Conservation (phyloP, 1,139 yeast genomes). For the Hansenula lynferdii region DNA sequence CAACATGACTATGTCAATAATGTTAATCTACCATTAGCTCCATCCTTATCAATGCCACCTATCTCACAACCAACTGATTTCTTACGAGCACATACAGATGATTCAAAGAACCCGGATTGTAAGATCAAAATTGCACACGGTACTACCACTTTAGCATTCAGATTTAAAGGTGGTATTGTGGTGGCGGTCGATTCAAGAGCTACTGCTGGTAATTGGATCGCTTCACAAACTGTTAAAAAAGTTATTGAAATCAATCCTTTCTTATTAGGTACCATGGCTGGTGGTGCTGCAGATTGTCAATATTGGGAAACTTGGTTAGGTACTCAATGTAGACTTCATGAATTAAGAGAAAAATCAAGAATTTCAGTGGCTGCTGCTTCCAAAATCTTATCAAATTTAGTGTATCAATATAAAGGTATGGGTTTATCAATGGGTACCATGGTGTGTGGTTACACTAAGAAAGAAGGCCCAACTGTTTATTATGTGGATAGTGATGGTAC, state of each 20-base stretch:
- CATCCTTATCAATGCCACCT: conserved; percentile 73
- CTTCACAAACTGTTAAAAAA: conserved; percentile 96
- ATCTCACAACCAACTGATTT: conserved; percentile 91
- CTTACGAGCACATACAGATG: conserved; percentile 96
- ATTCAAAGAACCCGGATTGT: conserved; percentile 86
- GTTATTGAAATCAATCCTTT: conserved; percentile 96
- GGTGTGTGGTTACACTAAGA: conserved; percentile 95
- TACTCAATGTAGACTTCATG: conserved; percentile 92
- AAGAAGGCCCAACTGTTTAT: conserved; percentile 92
- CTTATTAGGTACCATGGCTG: conserved; percentile 97
- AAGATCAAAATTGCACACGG: conserved; percentile 97
- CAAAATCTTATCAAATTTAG: conserved; percentile 85
- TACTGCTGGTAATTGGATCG: conserved; percentile 98
- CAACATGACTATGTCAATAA: conserved; percentile 30
- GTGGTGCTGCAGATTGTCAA: conserved; percentile 99
- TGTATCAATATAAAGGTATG: conserved; percentile 93
- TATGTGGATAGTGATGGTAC: conserved; percentile 98
- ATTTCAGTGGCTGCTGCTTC: conserved; percentile 97
- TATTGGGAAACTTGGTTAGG: conserved; percentile 99
- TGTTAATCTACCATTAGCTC: conserved; percentile 38
- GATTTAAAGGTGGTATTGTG: conserved; percentile 92
- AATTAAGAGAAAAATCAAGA: conserved; percentile 88
- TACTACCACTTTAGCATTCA: conserved; percentile 93
- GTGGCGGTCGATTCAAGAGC: conserved; percentile 99
- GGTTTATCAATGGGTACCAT: conserved; percentile 99